Evolutionary conservation across 495 filamentous ascomycete genomes (phyloP), one percentile per base, ranked within the genome.

Genomic region (Collariella sp.): DNA sequence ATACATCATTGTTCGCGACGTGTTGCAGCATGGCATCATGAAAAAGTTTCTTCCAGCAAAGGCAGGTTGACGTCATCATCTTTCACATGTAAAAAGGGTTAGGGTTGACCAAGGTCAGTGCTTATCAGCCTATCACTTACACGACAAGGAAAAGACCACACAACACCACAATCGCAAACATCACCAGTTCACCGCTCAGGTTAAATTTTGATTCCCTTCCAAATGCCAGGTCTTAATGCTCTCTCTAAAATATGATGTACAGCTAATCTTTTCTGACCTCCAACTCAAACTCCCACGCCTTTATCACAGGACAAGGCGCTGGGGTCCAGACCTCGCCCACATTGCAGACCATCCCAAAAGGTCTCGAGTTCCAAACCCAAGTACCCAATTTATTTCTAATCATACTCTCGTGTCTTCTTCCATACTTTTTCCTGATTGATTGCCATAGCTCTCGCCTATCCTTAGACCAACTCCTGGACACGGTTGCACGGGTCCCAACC

Each of bases 401-500:
- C n/a, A n/a, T n/a, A n/a, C n/a, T n/a, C n/a, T n/a, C n/a, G n/a
- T n/a, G n/a, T n/a, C n/a, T n/a, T n/a, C n/a, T n/a, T n/a, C n/a
- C n/a, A n/a, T n/a, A n/a, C n/a, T n/a, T n/a, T n/a, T n/a, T n/a
- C n/a, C n/a, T n/a, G n/a, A n/a, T n/a, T n/a, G n/a, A n/a, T n/a
- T n/a, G n/a, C n/a, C n/a, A n/a, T n/a, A n/a, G n/a, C n/a, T n/a
- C n/a, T n/a, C n/a, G n/a, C n/a, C n/a, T 2, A 39, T n/a, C 13
- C 23, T 46, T 16, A 46, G 6, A 12, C 12, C 19, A 26, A 1
- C 5, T 23, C 33, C 35, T 12, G 29, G 26, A 34, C 22, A 34
- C 34, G 33, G 18, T 57, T 55, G 20, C 59, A 62, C 12, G 59
- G 59, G 33, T 62, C 59, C 7, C 9, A n/a, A 6, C 58, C 58